A percentile compares a stretch with the other conserved stretches of the same genome.
Evolutionary conservation across 768 basidiomycete genomes (phyloP).

Genomic region (Leucosporidium creatinivorum): DNA sequence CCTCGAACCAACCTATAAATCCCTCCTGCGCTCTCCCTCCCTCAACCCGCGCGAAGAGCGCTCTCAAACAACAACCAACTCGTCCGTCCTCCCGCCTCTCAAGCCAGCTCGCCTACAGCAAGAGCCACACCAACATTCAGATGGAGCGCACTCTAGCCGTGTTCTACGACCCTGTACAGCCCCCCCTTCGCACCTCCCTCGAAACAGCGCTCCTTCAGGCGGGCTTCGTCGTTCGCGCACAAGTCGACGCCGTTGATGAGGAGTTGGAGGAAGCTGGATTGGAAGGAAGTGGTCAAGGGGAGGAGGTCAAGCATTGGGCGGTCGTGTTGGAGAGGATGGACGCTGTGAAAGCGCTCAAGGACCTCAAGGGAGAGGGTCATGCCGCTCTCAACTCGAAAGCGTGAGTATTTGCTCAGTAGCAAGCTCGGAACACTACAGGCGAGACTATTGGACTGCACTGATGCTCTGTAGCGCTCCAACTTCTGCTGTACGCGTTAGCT

Average conservation of each 20-base stretch:
- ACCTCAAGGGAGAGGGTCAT: not conserved
- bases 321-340: conserved; percentile 1
- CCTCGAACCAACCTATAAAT: not conserved
- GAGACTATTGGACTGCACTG: too few relatives aligned
- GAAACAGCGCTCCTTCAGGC: not conserved
- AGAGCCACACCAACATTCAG: not conserved
- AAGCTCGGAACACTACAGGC: too few relatives aligned
- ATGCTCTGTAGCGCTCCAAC: too few relatives aligned
- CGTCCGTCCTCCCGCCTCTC: not conserved
- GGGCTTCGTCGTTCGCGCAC: not conserved
- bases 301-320: not conserved
- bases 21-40: not conserved
- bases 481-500: too few relatives aligned
- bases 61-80: not conserved
- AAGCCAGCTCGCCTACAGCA: not conserved
- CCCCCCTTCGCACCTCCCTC: not conserved
- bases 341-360: conserved; percentile 4
- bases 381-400: not conserved
- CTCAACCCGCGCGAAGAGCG: not conserved
- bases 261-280: conserved; percentile 25
- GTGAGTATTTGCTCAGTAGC: not conserved
- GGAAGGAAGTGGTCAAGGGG: not conserved
- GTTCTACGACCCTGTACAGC: not conserved
- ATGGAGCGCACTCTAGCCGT: conserved; percentile 17
- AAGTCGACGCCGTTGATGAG: not conserved